These are phyloP conservation scores for Ehretia macrophylla DNA, from an alignment of 257 asterid genomes.

Conservation along the genomic window DNA sequence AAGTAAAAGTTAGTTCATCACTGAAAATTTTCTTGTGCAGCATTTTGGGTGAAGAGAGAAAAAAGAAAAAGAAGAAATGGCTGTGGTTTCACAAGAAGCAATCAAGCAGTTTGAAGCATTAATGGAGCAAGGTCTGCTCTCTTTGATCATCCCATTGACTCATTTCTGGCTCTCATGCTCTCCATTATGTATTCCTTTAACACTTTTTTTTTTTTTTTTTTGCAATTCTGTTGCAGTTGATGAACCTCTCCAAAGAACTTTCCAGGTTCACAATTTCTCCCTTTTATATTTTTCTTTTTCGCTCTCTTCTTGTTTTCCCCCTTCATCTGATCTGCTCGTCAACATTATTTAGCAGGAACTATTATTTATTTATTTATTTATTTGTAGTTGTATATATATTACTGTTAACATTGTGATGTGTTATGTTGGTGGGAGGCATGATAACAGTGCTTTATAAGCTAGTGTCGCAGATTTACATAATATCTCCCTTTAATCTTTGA, in stretches of 20 bases:
- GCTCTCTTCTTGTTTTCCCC: background rate
- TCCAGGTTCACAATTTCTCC: slow-evolving; percentile 45
- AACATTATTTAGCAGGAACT: too few species aligned
- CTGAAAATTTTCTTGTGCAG: too few species aligned
- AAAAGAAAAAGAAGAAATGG: slow-evolving; percentile 33
- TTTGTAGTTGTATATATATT: too few species aligned
- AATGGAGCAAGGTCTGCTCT: slow-evolving; percentile 44
- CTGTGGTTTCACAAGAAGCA: slow-evolving; percentile 62
- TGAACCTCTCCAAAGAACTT: slow-evolving; percentile 52
- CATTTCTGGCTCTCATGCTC: background rate
- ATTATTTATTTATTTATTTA: too few species aligned
- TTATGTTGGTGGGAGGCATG: too few species aligned
- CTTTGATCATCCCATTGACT: background rate
- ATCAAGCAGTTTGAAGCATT: slow-evolving; percentile 48
- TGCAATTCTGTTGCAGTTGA: slow-evolving; percentile 45
- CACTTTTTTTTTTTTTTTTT: slow-evolving; percentile 15
- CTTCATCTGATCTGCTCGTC: background rate
- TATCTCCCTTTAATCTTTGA: too few species aligned
- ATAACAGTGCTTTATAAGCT: too few species aligned
- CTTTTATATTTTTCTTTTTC: slow-evolving; percentile 12
- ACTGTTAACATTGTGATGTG: too few species aligned
- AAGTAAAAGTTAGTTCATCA: too few species aligned
- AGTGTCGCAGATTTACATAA: too few species aligned
- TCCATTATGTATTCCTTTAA: background rate
- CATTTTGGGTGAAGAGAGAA: background rate